A percentile compares a stretch with the other conserved stretches of the same genome.
These are phyloP conservation scores for Venturia carpophila DNA, from an alignment of 2,329 filamentous ascomycete species.

Conservation along the genomic window DNA sequence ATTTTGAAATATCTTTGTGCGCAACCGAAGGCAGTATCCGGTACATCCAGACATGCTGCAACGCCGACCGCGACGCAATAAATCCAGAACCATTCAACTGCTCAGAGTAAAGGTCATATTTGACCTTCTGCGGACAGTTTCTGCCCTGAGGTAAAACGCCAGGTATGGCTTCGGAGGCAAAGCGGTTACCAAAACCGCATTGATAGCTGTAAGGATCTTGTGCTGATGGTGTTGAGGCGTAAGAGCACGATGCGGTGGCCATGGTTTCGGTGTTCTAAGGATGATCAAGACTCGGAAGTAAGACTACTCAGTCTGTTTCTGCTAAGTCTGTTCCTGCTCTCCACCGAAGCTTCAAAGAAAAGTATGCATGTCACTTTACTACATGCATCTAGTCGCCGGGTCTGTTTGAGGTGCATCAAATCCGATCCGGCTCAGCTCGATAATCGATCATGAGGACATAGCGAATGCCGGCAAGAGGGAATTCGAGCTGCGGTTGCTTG, in stretches of 20 bases:
- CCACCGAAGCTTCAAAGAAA: not conserved
- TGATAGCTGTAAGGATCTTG: slow-evolving; percentile 24
- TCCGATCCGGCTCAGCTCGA: not conserved
- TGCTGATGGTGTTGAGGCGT: not conserved
- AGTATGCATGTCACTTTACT: not conserved
- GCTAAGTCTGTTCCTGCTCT: not conserved
- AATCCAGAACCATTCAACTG: slow-evolving; percentile 28
- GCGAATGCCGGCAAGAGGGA: not conserved
- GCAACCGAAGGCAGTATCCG: slow-evolving; percentile 32
- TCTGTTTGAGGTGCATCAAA: not conserved
- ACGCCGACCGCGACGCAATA: slow-evolving; percentile 23
- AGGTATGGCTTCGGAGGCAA: slow-evolving; percentile 22
- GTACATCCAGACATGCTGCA: slow-evolving; percentile 31
- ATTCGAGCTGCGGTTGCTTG: not conserved
- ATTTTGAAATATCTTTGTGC: slow-evolving; percentile 32
- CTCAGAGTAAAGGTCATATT: slow-evolving; percentile 28
- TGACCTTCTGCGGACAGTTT: slow-evolving; percentile 30
- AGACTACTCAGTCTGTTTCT: not conserved
- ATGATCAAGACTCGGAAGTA: not conserved
- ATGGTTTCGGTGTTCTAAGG: not conserved
- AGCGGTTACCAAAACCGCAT: slow-evolving; percentile 23
- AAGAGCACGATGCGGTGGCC: slow-evolving; percentile 3
- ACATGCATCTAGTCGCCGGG: not conserved
- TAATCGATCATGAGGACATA: not conserved
- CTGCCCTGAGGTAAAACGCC: slow-evolving; percentile 21